Percentiles rank a stretch among this genome's conserved stretches.
Conservation (phyloP, 495 filamentous ascomycete species). For the Podospora bellae-mahoneyi region DNA sequence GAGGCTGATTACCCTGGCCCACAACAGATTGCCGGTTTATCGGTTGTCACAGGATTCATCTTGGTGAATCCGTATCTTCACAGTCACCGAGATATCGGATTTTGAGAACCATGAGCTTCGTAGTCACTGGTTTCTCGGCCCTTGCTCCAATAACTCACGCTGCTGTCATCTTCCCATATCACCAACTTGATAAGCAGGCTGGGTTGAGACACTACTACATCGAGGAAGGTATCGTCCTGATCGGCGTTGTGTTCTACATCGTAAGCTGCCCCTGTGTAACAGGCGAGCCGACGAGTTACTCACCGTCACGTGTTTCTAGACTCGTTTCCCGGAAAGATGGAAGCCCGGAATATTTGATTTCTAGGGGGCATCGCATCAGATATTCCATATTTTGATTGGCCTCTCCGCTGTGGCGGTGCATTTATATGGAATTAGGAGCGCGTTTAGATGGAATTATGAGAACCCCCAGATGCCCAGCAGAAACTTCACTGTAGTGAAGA, state of each 20-base stretch:
- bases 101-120: slow-evolving; percentile 70
- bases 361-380: slow-evolving; percentile 63
- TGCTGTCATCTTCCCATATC: slow-evolving; percentile 22
- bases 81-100: slow-evolving; percentile 67
- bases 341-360: slow-evolving; percentile 59
- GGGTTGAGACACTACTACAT: slow-evolving; percentile 41
- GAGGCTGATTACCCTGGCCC: neutral
- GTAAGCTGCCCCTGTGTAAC: slow-evolving; percentile 12
- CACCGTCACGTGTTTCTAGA: slow-evolving; percentile 12
- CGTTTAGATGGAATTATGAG: slow-evolving; percentile 25
- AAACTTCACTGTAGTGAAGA: too few species aligned
- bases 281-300: neutral
- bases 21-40: slow-evolving; percentile 62
- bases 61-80: slow-evolving; percentile 64
- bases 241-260: slow-evolving; percentile 17
- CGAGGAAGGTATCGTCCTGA: slow-evolving; percentile 54
- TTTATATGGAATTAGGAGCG: slow-evolving; percentile 18
- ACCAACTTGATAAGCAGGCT: slow-evolving; percentile 25
- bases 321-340: slow-evolving; percentile 49
- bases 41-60: slow-evolving; percentile 58
- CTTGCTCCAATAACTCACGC: slow-evolving; percentile 35
- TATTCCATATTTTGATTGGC: slow-evolving; percentile 53
- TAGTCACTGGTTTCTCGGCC: slow-evolving; percentile 72
- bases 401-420: slow-evolving; percentile 14
- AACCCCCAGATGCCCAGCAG: slow-evolving; percentile 13